A percentile compares a stretch with the other conserved stretches of the same genome.
phyloP scores from a whole-genome alignment of 2,329 filamentous ascomycete genomes.

The Fusarium pseudonygamai region DNA sequence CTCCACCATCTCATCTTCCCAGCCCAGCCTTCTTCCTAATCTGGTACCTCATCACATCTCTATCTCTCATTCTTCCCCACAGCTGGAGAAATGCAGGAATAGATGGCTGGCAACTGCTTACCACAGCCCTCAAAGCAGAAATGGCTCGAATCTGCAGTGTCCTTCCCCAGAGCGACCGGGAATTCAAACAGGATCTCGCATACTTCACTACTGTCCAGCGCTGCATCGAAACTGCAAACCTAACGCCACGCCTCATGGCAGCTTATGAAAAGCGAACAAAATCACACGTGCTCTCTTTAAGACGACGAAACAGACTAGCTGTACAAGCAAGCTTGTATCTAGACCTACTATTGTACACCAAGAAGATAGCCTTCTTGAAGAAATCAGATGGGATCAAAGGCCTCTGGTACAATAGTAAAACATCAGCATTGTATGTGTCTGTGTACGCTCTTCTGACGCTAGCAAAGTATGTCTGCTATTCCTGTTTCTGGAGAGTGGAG shows the following conservation, averaged over 20 bases:
- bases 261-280: too few relatives aligned
- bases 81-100: too few relatives aligned
- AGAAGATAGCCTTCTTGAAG: accelerated
- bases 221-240: background rate
- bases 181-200: too few relatives aligned
- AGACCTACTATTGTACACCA: background rate
- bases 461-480: background rate
- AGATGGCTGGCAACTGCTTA: too few relatives aligned
- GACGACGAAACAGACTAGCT: background rate
- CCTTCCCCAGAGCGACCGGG: too few relatives aligned
- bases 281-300: background rate
- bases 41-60: too few relatives aligned
- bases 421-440: background rate
- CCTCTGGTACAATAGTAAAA: background rate
- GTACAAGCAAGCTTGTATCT: background rate
- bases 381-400: background rate
- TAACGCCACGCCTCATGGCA: background rate
- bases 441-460: background rate
- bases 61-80: too few relatives aligned
- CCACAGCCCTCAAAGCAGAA: too few relatives aligned
- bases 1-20: too few relatives aligned
- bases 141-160: too few relatives aligned
- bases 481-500: background rate
- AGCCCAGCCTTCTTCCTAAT: too few relatives aligned
- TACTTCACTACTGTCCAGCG: background rate